Percentiles rank a stretch among this genome's conserved stretches.
These are phyloP conservation scores for Dactylella cylindrospora DNA, from an alignment of 2,329 filamentous ascomycete species.

Conservation along the genomic window DNA sequence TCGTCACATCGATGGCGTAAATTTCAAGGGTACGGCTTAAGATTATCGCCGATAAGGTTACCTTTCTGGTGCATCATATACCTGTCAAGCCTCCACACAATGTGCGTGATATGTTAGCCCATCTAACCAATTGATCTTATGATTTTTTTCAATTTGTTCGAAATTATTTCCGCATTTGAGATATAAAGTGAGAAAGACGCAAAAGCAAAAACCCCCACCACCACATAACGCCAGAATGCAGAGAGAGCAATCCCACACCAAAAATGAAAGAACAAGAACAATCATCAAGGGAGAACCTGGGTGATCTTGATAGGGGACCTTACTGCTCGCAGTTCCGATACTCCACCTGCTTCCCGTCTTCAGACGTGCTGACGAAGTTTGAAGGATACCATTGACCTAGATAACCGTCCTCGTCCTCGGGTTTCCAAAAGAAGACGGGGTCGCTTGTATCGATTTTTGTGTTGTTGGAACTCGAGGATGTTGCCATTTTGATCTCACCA, in stretches of 20 bases:
- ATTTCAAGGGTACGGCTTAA: too few relatives aligned
- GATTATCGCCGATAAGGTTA: conserved; percentile 38
- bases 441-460: conserved; percentile 24
- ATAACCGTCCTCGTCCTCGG: conserved; percentile 58
- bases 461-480: conserved; percentile 33
- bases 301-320: conserved; percentile 25
- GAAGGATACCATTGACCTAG: conserved; percentile 66
- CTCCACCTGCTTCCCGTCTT: conserved; percentile 48
- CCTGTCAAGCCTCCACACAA: conserved; percentile 8
- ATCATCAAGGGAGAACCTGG: background rate
- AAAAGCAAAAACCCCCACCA: background rate
- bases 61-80: conserved; percentile 45
- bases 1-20: too few relatives aligned
- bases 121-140: conserved; percentile 2
- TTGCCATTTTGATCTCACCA: conserved; percentile 29
- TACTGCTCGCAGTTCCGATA: conserved; percentile 61
- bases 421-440: conserved; percentile 56
- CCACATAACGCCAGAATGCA: too few relatives aligned
- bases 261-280: conserved; percentile 1
- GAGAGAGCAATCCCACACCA: too few relatives aligned
- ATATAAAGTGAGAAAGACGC: conserved; percentile 38
- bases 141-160: conserved; percentile 10
- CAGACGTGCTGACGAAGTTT: conserved; percentile 55
- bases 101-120: conserved; percentile 6
- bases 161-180: conserved; percentile 34